These are phyloP conservation scores for Harrya chromipes DNA, from an alignment of 768 basidiomycete species.

Conservation along the genomic window DNA sequence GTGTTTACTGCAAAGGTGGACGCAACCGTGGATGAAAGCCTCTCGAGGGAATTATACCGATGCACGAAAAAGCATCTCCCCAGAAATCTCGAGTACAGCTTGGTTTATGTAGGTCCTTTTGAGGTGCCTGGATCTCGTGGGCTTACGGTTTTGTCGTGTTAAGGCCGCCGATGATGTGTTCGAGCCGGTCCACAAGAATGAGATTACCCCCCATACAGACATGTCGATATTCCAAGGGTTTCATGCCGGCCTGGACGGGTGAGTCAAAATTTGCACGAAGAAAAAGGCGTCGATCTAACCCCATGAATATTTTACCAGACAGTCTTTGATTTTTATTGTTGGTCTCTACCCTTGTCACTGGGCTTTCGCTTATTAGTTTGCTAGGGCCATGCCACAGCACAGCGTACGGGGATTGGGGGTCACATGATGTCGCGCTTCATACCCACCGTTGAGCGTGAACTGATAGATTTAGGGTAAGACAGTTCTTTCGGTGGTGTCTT, in stretches of 20 bases:
- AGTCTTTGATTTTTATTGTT: constrained; percentile 66
- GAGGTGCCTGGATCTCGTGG: too few species aligned
- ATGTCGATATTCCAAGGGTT: too few species aligned
- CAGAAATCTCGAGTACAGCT: constrained; percentile 1
- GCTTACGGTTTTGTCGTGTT: too few species aligned
- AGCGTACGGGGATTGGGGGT: constrained; percentile 11
- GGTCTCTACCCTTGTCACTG: constrained; percentile 14
- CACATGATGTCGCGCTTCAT: constrained; percentile 11
- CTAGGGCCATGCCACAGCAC: constrained; percentile 12
- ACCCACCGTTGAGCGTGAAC: constrained; percentile 13
- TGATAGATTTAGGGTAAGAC: constrained; percentile 10
- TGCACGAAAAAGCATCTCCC: constrained; percentile 2
- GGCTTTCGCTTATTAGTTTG: background rate
- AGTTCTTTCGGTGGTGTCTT: too few species aligned
- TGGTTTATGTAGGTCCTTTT: constrained; percentile 7
- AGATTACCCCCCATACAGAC: too few species aligned
- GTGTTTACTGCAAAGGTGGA: constrained; percentile 21
- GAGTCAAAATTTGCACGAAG: too few species aligned
- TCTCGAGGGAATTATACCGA: background rate
- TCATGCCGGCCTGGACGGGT: too few species aligned
- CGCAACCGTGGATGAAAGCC: background rate
- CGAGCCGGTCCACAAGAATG: too few species aligned
- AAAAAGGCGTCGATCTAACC: too few species aligned
- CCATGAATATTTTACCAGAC: background rate
- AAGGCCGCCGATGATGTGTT: too few species aligned